phyloP scores from a whole-genome alignment of 108 stramenopile genomes.

The Parietichytrium sp. region DNA sequence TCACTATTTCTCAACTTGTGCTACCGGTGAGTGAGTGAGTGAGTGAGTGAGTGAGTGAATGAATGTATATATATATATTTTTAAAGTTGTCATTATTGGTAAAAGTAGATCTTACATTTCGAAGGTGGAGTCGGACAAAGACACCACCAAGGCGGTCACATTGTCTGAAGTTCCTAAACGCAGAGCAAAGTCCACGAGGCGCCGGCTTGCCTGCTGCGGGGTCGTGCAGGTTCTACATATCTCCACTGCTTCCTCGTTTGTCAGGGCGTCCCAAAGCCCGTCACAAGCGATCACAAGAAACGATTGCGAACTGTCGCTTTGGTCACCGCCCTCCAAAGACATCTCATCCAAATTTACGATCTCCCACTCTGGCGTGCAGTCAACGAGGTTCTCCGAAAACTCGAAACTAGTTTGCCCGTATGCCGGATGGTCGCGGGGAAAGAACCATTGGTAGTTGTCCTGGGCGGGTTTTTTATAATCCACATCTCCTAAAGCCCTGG shows the following conservation, averaged over 20 bases:
- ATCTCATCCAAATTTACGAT: neutral
- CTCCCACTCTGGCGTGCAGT: neutral
- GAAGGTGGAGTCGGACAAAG: too few species aligned
- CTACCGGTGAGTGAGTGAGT: neutral
- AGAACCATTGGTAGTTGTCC: neutral
- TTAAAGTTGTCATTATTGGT: too few species aligned
- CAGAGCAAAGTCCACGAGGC: constrained; percentile 13
- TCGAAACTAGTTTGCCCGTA: neutral
- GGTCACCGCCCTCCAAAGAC: neutral
- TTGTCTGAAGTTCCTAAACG: constrained; percentile 38
- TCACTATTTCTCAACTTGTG: neutral
- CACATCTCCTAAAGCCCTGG: constrained; percentile 33
- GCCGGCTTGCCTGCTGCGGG: neutral
- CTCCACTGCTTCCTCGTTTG: constrained; percentile 9
- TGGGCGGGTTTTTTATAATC: constrained; percentile 27
- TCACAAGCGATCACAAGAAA: constrained; percentile 42
- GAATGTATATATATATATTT: too few species aligned
- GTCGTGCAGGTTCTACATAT: neutral
- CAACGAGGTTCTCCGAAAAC: constrained; percentile 32
- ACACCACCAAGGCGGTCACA: constrained; percentile 27
- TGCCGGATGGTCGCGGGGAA: neutral
- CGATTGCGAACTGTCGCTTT: neutral
- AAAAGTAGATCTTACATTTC: too few species aligned
- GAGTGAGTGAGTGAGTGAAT: constrained; percentile 1
- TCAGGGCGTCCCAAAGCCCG: constrained; percentile 38